Base-by-base conservation (phyloP, 352 stramenopile genomes). In the Phytopythium cucurbitacearum region DNA sequence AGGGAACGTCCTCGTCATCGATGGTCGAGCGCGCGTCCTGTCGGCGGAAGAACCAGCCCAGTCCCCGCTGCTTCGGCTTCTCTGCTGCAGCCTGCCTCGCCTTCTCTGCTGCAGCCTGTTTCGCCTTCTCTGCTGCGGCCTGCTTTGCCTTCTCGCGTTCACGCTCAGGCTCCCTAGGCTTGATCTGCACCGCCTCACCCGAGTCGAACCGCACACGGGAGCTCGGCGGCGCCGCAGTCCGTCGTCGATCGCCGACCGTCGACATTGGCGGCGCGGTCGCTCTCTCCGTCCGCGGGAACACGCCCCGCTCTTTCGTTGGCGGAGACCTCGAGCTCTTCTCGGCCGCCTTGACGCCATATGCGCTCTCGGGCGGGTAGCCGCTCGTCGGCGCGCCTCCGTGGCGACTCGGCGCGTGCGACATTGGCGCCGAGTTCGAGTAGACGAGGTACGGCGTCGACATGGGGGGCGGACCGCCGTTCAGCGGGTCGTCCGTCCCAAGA, bases 361-460 rank as follows among this genome's bases (percentile, higher is more conserved):
- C 41, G 12, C 32, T 33, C n/a, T 46, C 33, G 5, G 32, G 13
- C 40, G 15, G n/a, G 41, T 50, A 51, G 12, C 43, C 13, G 33
- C 37, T 49, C 5, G 40, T 37, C 1, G 41, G 42, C 7, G 16
- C 34, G 16, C 21, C 21, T 28, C 40, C 40, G 36, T 36, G 41
- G 4, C 32, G 41, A 6, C 51, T 57, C 10, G 51, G 39, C 1
- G 37, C 16, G 51, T 57, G 50, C 38, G 53, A 48, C 36, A 57
- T 62, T 7, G 59, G 59, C 2, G 45, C 38, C 0, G 69, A 66
- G 33, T 38, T 69, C 3, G 73, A 76, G 32, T 74, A 80, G 13
- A 75, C 67, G 44, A 84, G 59, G 45, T 69, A 83, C 0, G 72
- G 72, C 35, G 72, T 69, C 0, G 72, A 73, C 59, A 77, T 70